phyloP scores from a whole-genome alignment of 177 flowering plant genomes.

The Tripterygium wilfordii region DNA sequence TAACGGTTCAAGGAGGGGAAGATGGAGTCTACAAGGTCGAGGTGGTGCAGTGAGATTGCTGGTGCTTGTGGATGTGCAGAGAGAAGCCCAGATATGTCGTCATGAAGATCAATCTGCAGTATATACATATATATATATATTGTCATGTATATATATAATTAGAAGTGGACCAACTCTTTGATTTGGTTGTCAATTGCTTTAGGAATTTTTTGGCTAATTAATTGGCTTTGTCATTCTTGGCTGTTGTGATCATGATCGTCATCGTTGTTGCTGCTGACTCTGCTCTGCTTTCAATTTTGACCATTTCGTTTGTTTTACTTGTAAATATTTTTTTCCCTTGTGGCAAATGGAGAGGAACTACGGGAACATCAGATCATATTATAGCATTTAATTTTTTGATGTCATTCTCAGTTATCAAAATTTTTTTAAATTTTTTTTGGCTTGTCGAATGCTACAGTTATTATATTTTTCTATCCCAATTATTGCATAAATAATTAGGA shows the following conservation, averaged over 20 bases:
- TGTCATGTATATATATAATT: neutral
- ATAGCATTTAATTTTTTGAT: too few species aligned
- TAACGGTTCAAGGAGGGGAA: conserved; percentile 25
- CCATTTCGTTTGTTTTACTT: too few species aligned
- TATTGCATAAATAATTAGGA: neutral
- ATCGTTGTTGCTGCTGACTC: too few species aligned
- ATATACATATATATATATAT: neutral
- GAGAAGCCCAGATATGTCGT: conserved; percentile 30
- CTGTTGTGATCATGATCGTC: too few species aligned
- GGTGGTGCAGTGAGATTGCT: conserved; percentile 33
- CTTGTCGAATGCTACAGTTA: neutral
- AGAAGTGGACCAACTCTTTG: neutral
- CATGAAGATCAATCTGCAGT: conserved; percentile 27
- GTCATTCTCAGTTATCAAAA: too few species aligned
- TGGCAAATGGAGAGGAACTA: too few species aligned
- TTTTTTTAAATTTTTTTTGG: too few species aligned
- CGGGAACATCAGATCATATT: too few species aligned
- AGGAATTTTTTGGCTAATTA: too few species aligned
- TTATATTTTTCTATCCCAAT: neutral
- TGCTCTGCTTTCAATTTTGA: too few species aligned
- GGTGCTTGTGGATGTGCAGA: conserved; percentile 34
- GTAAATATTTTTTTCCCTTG: too few species aligned
- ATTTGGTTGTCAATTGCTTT: neutral
- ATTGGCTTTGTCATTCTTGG: too few species aligned
- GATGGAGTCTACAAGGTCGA: conserved; percentile 27